These are phyloP conservation scores for Helichrysum umbraculigerum DNA, from an alignment of 129 eudicot species.

Conservation along the genomic window DNA sequence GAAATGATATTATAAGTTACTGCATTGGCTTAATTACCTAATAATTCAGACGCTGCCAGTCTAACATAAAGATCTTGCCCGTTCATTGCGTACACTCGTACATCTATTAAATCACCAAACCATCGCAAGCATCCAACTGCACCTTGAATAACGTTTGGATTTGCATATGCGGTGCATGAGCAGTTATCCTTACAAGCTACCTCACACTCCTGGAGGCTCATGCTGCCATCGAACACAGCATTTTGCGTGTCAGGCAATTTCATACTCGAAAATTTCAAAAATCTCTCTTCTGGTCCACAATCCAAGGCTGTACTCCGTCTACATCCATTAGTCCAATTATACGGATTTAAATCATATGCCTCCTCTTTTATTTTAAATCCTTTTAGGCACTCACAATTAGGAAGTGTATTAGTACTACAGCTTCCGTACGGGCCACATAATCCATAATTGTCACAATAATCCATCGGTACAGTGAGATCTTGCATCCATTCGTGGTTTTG, in stretches of 20 bases:
- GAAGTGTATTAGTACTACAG: constrained; percentile 16
- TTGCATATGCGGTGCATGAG: constrained; percentile 27
- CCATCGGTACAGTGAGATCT: background rate
- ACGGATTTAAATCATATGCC: too few relatives aligned
- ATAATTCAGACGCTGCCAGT: too few relatives aligned
- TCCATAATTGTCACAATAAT: constrained; percentile 39
- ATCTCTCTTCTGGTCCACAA: constrained; percentile 28
- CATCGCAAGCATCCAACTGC: constrained; percentile 43
- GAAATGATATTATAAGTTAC: too few relatives aligned
- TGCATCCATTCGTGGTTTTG: constrained; percentile 28
- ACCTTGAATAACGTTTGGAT: constrained; percentile 22
- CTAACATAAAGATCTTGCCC: constrained; percentile 38
- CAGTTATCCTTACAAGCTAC: constrained; percentile 31
- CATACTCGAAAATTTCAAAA: constrained; percentile 19
- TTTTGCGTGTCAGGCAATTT: constrained; percentile 37
- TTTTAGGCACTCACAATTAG: constrained; percentile 29
- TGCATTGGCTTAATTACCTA: too few relatives aligned
- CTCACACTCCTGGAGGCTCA: constrained; percentile 42
- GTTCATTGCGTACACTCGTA: constrained; percentile 7
- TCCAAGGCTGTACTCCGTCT: too few relatives aligned
- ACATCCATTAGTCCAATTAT: too few relatives aligned
- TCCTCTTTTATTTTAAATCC: constrained; percentile 35
- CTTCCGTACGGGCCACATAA: constrained; percentile 39
- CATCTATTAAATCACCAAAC: constrained; percentile 38
- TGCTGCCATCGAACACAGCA: constrained; percentile 26